Percentiles rank a stretch among this genome's conserved stretches.
Conservation (phyloP, 345 rosid genomes). For the Lepidium africanum region DNA sequence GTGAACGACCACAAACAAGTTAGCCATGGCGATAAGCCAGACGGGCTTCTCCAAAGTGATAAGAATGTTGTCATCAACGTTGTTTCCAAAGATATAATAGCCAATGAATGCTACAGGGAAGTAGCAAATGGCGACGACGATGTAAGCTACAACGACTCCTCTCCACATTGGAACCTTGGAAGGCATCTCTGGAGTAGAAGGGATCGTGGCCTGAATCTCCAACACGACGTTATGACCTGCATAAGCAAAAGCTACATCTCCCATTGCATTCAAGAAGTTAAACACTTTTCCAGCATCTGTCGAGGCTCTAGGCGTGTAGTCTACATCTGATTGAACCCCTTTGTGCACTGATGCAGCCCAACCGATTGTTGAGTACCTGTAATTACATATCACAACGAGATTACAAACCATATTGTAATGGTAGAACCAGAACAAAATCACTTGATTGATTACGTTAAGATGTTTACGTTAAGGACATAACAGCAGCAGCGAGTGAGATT, state of each 20-base stretch:
- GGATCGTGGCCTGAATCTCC: conserved; percentile 93
- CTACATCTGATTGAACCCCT: conserved; percentile 43
- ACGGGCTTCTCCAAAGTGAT: conserved; percentile 56
- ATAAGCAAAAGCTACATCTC: conserved; percentile 79
- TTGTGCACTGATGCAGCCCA: conserved; percentile 48
- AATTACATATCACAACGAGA: neutral
- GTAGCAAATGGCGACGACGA: conserved; percentile 81
- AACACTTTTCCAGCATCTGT: conserved; percentile 33
- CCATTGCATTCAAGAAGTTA: conserved; percentile 60
- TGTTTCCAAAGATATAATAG: conserved; percentile 51
- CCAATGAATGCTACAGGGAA: conserved; percentile 77
- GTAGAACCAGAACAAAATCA: neutral
- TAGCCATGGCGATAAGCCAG: conserved; percentile 77
- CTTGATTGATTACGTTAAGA: neutral
- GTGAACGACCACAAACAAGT: conserved; percentile 71
- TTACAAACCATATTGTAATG: neutral
- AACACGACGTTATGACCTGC: conserved; percentile 88
- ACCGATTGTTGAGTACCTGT: conserved; percentile 74
- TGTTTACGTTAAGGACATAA: conserved; percentile 54
- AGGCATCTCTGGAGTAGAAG: conserved; percentile 77
- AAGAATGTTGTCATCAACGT: conserved; percentile 67
- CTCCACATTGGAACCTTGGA: conserved; percentile 85
- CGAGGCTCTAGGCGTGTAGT: conserved; percentile 45
- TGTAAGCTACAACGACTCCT: conserved; percentile 72
- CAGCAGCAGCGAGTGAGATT: conserved; percentile 57